Evolutionary conservation across 306 rosid genomes (phyloP).

Genomic region (Rosa lucieae): DNA sequence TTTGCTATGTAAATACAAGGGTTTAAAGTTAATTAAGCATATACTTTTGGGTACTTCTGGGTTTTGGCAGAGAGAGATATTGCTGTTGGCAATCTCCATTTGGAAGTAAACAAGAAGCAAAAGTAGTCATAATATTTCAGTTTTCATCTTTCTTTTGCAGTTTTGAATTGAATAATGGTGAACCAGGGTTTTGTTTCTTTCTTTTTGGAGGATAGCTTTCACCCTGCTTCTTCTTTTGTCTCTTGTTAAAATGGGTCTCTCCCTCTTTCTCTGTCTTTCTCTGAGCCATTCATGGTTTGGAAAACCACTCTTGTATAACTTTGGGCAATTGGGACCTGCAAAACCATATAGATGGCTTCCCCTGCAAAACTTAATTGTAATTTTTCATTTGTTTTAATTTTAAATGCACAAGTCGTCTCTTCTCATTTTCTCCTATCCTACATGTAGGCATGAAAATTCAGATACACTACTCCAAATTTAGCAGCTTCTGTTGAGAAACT

Average conservation of each 20-base stretch:
- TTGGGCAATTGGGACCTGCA: slow-evolving; percentile 28
- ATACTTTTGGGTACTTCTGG: background rate
- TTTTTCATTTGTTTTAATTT: background rate
- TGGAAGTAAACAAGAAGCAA: slow-evolving; percentile 5
- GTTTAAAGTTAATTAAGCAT: background rate
- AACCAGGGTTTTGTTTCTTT: slow-evolving; percentile 11
- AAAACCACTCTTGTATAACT: slow-evolving; percentile 10
- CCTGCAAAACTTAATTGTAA: slow-evolving; percentile 38
- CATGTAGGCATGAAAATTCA: slow-evolving; percentile 18
- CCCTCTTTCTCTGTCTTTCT: background rate
- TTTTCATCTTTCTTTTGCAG: background rate
- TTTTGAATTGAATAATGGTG: background rate
- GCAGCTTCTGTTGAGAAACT: background rate
- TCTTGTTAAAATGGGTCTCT: background rate
- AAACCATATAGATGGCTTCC: slow-evolving; percentile 23
- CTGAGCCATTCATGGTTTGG: background rate
- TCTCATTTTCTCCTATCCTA: slow-evolving; percentile 9
- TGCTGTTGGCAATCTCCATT: background rate
- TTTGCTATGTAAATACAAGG: slow-evolving; percentile 7
- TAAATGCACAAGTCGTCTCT: slow-evolving; percentile 29
- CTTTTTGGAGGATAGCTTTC: slow-evolving; percentile 13
- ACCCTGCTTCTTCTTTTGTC: slow-evolving; percentile 6
- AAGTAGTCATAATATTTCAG: background rate
- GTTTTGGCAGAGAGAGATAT: slow-evolving; percentile 9
- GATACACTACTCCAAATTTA: slow-evolving; percentile 20